phyloP scores from a whole-genome alignment of 2,329 filamentous ascomycete genomes.

The Penicillium sclerotiorum region DNA sequence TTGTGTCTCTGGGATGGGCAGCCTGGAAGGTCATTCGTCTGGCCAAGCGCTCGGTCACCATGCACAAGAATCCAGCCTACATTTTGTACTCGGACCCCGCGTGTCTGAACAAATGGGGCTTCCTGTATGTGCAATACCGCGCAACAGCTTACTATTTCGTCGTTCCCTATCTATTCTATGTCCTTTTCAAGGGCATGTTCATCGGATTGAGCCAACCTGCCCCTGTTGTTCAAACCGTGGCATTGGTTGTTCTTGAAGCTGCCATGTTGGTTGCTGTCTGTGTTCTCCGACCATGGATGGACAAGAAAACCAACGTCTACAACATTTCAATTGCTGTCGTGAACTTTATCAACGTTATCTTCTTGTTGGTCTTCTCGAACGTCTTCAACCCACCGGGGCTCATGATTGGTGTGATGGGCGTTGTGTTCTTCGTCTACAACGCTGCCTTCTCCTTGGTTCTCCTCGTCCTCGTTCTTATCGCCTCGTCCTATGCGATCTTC shows the following conservation, averaged over 20 bases:
- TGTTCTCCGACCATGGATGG: constrained; percentile 93
- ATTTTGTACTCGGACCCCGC: constrained; percentile 96
- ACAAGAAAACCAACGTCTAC: constrained; percentile 96
- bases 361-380: constrained; percentile 83
- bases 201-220: constrained; percentile 76
- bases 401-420: constrained; percentile 84
- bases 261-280: constrained; percentile 74
- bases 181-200: constrained; percentile 86
- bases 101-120: constrained; percentile 95
- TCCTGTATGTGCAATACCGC: constrained; percentile 95
- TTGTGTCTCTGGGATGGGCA: constrained; percentile 78
- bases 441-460: constrained; percentile 80
- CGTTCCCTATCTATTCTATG: constrained; percentile 74
- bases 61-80: constrained; percentile 96
- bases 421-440: constrained; percentile 86
- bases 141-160: constrained; percentile 96
- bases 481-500: constrained; percentile 76
- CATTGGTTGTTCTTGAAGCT: constrained; percentile 80
- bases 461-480: constrained; percentile 77
- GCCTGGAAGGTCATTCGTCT: constrained; percentile 87
- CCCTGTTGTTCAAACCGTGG: constrained; percentile 75
- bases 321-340: constrained; percentile 89
- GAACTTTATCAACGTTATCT: constrained; percentile 89
- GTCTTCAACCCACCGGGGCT: constrained; percentile 82
- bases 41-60: constrained; percentile 80